A percentile compares a stretch with the other conserved stretches of the same genome.
These are phyloP conservation scores for Ceriops zippeliana DNA, from an alignment of 345 rosid species.

Conservation along the genomic window DNA sequence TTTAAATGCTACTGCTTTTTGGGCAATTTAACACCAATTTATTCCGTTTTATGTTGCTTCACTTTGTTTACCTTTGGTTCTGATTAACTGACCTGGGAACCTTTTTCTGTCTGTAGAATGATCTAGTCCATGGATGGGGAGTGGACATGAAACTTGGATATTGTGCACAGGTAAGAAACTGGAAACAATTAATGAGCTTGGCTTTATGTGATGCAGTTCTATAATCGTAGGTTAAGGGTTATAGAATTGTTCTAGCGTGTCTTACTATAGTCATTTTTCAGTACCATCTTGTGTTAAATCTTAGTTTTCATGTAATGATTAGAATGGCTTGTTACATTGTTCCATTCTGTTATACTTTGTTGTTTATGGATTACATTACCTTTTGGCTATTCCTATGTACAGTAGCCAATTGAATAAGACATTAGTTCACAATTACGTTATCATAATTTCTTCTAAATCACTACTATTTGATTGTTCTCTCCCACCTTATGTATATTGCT, in stretches of 20 bases:
- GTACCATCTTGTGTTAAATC: background rate
- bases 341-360: too few species aligned
- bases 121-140: constrained; percentile 98
- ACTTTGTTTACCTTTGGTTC: background rate
- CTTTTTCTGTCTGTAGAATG: constrained; percentile 51
- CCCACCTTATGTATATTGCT: background rate
- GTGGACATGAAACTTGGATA: constrained; percentile 97
- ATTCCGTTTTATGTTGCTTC: background rate
- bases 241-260: background rate
- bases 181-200: too few species aligned
- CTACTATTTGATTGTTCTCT: background rate
- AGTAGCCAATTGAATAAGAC: too few species aligned
- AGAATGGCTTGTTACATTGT: background rate
- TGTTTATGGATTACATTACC: too few species aligned
- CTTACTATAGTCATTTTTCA: background rate
- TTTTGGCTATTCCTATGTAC: too few species aligned
- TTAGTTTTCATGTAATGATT: background rate
- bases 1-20: too few species aligned
- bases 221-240: background rate
- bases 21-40: background rate
- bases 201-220: background rate
- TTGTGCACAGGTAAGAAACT: constrained; percentile 76
- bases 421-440: too few species aligned
- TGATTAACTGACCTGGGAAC: background rate
- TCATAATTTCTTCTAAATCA: background rate